Conservation (phyloP, 257 asterid genomes). For the Nicotiana knightiana region DNA sequence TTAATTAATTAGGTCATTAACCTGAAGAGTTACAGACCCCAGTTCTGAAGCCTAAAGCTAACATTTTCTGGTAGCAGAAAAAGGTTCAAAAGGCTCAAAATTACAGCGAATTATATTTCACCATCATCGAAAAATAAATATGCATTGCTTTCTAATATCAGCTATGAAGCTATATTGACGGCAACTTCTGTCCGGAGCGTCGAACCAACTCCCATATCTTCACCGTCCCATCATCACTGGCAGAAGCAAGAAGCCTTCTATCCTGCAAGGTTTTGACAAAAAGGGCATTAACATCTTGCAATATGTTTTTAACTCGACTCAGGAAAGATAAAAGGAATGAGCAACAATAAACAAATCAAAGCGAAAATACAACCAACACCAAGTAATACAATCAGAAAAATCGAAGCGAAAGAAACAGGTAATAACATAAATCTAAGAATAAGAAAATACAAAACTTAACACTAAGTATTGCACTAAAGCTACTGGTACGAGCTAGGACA, state of each 20-base stretch:
- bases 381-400: too few species aligned
- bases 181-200: conserved; percentile 8
- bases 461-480: too few species aligned
- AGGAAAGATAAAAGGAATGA: too few species aligned
- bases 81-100: neutral
- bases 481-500: too few species aligned
- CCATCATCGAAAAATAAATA: conserved; percentile 6
- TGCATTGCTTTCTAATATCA: neutral
- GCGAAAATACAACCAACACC: too few species aligned
- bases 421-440: too few species aligned
- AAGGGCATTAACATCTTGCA: neutral
- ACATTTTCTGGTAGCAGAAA: neutral
- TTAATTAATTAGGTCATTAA: too few species aligned
- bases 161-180: conserved; percentile 7
- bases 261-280: conserved; percentile 38
- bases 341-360: too few species aligned
- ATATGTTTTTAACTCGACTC: neutral
- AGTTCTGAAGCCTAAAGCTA: neutral
- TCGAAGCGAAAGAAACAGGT: too few species aligned
- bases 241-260: conserved; percentile 61
- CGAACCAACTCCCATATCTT: conserved; percentile 76
- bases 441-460: too few species aligned
- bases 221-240: conserved; percentile 81
- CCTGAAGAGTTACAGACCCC: too few species aligned
- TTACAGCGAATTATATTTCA: neutral